Evolutionary conservation across 2,329 filamentous ascomycete species (phyloP).

Genomic region (Xylariaceae sp.): DNA sequence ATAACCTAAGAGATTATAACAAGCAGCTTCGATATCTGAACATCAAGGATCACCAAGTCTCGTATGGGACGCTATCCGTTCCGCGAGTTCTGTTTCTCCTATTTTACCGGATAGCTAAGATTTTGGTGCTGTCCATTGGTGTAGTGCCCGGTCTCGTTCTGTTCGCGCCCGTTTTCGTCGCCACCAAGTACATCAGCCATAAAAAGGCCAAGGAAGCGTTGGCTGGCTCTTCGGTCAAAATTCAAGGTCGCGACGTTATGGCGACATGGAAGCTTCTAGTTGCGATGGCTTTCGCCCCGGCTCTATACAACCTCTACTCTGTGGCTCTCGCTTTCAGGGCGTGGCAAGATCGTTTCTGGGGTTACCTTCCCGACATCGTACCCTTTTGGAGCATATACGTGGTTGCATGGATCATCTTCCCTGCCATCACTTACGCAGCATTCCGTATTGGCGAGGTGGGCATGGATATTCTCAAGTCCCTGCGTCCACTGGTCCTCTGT

Average conservation of each 20-base stretch:
- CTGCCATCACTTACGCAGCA: conserved; percentile 84
- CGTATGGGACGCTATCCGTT: conserved; percentile 81
- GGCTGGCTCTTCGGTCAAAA: conserved; percentile 81
- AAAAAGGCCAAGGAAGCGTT: conserved; percentile 80
- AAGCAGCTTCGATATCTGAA: conserved; percentile 78
- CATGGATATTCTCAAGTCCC: conserved; percentile 96
- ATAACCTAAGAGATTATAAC: conserved; percentile 81
- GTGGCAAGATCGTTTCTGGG: conserved; percentile 75
- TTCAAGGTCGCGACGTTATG: conserved; percentile 84
- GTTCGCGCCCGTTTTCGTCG: conserved; percentile 84
- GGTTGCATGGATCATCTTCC: conserved; percentile 75
- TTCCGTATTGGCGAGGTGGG: conserved; percentile 95
- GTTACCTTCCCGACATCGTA: conserved; percentile 74
- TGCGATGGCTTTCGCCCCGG: conserved; percentile 76
- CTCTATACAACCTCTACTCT: conserved; percentile 79
- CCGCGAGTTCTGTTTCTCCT: conserved; percentile 71
- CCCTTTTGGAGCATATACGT: conserved; percentile 74
- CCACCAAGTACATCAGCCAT: conserved; percentile 75
- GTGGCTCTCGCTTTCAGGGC: conserved; percentile 71
- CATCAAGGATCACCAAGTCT: conserved; percentile 89
- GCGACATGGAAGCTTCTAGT: conserved; percentile 92
- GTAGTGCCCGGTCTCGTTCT: conserved; percentile 83
- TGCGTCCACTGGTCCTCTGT: conserved; percentile 80
- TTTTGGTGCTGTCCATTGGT: conserved; percentile 70
- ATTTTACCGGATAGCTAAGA: conserved; percentile 74